Percentiles rank a stretch among this genome's conserved stretches.
Conservation (phyloP, 2,329 filamentous ascomycete genomes). For the Fusarium sacchari region DNA sequence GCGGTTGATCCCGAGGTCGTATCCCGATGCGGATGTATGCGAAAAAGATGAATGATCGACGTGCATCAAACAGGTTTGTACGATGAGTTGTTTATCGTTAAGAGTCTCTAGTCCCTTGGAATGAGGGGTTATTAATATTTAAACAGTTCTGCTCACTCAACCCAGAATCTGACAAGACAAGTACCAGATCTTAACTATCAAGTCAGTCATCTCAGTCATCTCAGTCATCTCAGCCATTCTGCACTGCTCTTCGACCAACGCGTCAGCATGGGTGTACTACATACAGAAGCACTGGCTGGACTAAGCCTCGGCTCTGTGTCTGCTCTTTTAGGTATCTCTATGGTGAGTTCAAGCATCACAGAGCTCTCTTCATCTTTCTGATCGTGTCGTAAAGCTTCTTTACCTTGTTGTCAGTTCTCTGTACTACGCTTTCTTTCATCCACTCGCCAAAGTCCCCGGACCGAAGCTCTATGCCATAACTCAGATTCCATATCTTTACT, state of each 20-base stretch:
- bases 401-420: neutral
- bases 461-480: neutral
- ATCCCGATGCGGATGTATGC: neutral
- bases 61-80: neutral
- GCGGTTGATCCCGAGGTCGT: neutral
- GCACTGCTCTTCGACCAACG: neutral
- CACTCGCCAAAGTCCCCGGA: conserved; percentile 1
- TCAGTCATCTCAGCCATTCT: neutral
- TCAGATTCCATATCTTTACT: neutral
- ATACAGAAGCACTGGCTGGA: neutral
- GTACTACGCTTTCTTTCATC: conserved; percentile 4
- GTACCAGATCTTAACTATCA: no score
- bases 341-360: neutral
- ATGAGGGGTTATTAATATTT: neutral
- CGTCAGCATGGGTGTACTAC: neutral
- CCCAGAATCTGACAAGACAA: rapidly evolving
- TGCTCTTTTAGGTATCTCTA: neutral
- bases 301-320: neutral
- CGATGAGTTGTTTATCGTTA: neutral
- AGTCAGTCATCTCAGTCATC: neutral
- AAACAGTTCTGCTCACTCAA: neutral
- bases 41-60: neutral
- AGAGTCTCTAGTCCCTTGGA: neutral
- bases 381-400: neutral
- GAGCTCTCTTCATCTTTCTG: neutral